Evolutionary conservation across 371 early-diverging fungal species (phyloP).

Genomic region (Batrachochytrium dendrobatidis): DNA sequence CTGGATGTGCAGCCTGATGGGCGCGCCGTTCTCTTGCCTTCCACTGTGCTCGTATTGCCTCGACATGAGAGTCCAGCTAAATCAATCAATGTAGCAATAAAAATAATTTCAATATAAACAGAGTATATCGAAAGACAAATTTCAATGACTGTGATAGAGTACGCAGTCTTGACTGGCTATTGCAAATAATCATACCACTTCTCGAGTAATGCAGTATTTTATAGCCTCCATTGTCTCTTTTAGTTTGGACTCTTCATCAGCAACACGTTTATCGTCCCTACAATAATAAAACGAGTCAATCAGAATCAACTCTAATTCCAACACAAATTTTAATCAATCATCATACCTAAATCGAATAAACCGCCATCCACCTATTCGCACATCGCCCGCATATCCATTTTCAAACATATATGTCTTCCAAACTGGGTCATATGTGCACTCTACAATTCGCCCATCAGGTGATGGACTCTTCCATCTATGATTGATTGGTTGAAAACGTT

Average conservation of each 20-base stretch:
- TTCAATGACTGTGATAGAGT: not conserved
- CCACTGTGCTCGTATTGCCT: slow-evolving; percentile 53
- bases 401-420: slow-evolving; percentile 26
- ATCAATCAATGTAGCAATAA: slow-evolving; percentile 22
- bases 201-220: slow-evolving; percentile 17
- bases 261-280: slow-evolving; percentile 28
- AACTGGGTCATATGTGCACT: slow-evolving; percentile 31
- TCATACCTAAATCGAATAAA: slow-evolving; percentile 28
- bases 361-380: slow-evolving; percentile 27
- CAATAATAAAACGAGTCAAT: not conserved
- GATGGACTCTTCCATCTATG: slow-evolving; percentile 55
- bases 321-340: not conserved
- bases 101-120: not conserved
- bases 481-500: not conserved
- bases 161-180: not conserved
- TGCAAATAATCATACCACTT: slow-evolving; percentile 11
- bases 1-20: not conserved
- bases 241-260: slow-evolving; percentile 24
- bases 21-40: slow-evolving; percentile 43
- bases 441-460: slow-evolving; percentile 54
- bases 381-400: slow-evolving; percentile 17
- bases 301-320: not conserved
- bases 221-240: slow-evolving; percentile 18
- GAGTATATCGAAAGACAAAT: not conserved
- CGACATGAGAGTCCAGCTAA: slow-evolving; percentile 34